phyloP scores from a whole-genome alignment of 2,329 filamentous ascomycete genomes.

The Cercospora berteroae region DNA sequence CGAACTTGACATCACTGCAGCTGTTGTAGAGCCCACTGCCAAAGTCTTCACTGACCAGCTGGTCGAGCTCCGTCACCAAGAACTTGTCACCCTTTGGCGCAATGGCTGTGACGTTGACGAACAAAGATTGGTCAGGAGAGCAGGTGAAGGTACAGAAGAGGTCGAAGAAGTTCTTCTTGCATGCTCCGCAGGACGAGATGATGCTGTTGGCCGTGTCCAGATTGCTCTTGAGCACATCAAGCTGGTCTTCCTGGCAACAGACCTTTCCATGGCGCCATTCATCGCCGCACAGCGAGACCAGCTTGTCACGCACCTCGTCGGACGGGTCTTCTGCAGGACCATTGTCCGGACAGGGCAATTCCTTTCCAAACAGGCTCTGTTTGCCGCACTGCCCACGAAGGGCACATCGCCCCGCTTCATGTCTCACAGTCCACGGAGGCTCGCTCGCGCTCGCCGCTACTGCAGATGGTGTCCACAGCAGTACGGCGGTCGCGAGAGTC shows the following conservation, averaged over 20 bases:
- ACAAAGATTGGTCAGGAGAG: constrained; percentile 92
- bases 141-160: constrained; percentile 98
- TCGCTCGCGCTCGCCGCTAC: constrained; percentile 3
- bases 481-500: not conserved
- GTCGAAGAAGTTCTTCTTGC: constrained; percentile 98
- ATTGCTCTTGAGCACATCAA: constrained; percentile 77
- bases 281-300: constrained; percentile 80
- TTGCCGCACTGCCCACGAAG: constrained; percentile 90
- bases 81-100: constrained; percentile 59
- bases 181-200: constrained; percentile 90
- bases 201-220: constrained; percentile 83
- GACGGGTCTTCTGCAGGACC: constrained; percentile 73
- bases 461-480: not conserved
- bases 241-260: constrained; percentile 80
- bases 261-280: constrained; percentile 83
- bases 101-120: constrained; percentile 84
- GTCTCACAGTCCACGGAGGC: constrained; percentile 41
- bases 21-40: constrained; percentile 89
- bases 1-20: constrained; percentile 98
- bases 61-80: constrained; percentile 85
- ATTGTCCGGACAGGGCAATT: constrained; percentile 92
- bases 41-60: constrained; percentile 80
- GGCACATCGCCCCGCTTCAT: constrained; percentile 85
- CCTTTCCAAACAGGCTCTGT: constrained; percentile 82
- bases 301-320: constrained; percentile 67